phyloP scores from a whole-genome alignment of 163 green algal species.

The Scenedesmus sp. region DNA sequence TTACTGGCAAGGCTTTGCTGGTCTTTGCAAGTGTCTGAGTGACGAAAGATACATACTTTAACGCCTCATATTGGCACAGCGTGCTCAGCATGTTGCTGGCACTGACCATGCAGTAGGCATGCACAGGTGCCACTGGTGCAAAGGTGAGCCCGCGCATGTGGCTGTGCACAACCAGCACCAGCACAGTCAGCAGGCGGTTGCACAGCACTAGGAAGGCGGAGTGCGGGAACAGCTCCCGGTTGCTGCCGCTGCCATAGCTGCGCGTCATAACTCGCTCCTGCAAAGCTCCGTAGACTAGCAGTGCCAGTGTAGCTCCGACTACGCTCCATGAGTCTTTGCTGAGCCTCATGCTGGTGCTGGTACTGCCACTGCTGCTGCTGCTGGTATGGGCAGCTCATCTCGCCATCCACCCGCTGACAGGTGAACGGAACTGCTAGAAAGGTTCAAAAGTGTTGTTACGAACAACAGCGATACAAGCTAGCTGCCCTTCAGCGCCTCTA shows the following conservation, averaged over 20 bases:
- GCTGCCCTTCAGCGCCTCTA: background rate
- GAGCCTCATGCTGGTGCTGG: background rate
- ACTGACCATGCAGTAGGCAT: constrained; percentile 65
- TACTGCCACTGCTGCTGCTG: background rate
- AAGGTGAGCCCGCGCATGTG: constrained; percentile 83
- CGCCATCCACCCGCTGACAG: background rate
- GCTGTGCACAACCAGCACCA: constrained; percentile 79
- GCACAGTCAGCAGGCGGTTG: constrained; percentile 88
- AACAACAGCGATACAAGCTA: background rate
- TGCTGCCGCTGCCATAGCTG: constrained; percentile 78
- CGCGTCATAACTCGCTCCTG: constrained; percentile 97
- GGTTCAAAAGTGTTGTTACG: background rate
- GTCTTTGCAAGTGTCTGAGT: constrained; percentile 95
- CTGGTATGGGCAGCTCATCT: background rate
- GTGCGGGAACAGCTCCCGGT: constrained; percentile 81
- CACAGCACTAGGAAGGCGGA: constrained; percentile 94
- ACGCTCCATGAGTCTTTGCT: constrained; percentile 59
- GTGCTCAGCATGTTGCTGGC: constrained; percentile 86
- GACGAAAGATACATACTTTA: constrained; percentile 98
- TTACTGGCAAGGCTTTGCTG: constrained; percentile 94
- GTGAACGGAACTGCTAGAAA: background rate
- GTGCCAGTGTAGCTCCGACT: constrained; percentile 80
- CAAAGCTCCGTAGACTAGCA: constrained; percentile 88
- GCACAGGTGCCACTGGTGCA: constrained; percentile 62
- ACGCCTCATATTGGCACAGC: constrained; percentile 97